Base-by-base conservation (phyloP, 106 monocot genomes). In the Amphibolis antarctica region DNA sequence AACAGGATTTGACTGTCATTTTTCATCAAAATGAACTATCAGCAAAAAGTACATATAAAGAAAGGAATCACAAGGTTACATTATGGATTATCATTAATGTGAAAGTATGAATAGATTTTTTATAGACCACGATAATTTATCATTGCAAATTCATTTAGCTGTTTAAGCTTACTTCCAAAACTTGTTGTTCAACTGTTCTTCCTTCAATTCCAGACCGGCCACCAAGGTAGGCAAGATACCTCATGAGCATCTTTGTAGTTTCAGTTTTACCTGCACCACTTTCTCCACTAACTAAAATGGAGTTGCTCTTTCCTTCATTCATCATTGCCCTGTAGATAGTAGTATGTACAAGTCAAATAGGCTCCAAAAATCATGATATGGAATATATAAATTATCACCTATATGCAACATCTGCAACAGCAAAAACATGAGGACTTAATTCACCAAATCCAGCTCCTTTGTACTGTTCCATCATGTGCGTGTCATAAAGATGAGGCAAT, bases 201-300 rank as follows among this genome's bases (percentile, higher is more conserved):
- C 77, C 88, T 62, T 82, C 92, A 65, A 72, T 65, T 66, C 61
- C 82, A 74, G 70, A 74, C 67, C 73, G 78, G 36, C 92, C 92
- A 48, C 92, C 92, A 80, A 92, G 82, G 71, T 63, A 88, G 75
- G 92, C 85, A 69, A 92, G 88, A 75, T 85, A 92, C 6, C 68
- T 79, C 92, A 92, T 92, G 62, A 92, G 85, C 67, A 77, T 70
- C 58, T 92, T 92, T 9, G 92, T 92, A 65, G 81, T 92, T 73
- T 92, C 92, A 55, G 92, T 92, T 69, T 92, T 92, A 67, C 92
- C 92, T 36, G 92, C 92, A 45, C 92, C 92, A 82, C 92, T 92
- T 78, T 92, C 92, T 59, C 92, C 92, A 67, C 92, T 92, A 7
- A 92, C 92, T 42, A 92, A 73, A 62, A 92, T 92, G 10, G 92